Conservation (phyloP, 2,329 filamentous ascomycete species). For the Pseudonectria foliicola region DNA sequence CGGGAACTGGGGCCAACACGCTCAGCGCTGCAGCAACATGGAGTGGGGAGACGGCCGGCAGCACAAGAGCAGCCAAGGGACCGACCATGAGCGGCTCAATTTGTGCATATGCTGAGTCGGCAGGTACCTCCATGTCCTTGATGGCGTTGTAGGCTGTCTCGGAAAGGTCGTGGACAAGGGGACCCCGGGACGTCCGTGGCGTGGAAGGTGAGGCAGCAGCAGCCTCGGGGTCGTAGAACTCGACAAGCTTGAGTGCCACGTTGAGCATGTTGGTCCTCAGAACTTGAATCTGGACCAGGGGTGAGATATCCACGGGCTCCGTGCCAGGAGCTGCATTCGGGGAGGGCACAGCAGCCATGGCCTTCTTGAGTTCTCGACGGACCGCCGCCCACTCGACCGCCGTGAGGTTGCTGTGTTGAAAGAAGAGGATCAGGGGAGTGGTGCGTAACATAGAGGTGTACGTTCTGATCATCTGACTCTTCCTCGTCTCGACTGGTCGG, state of each 20-base stretch:
- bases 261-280: conserved; percentile 86
- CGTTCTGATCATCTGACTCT: conserved; percentile 77
- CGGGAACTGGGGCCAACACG: conserved; percentile 65
- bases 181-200: conserved; percentile 23
- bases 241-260: conserved; percentile 75
- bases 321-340: conserved; percentile 17
- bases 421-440: conserved; percentile 76
- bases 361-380: conserved; percentile 35
- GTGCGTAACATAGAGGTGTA: conserved; percentile 86
- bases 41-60: conserved; percentile 75
- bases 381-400: conserved; percentile 54
- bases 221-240: conserved; percentile 61
- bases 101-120: conserved; percentile 42
- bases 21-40: conserved; percentile 77
- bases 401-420: conserved; percentile 63
- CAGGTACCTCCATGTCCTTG: conserved; percentile 28
- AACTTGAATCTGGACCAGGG: conserved; percentile 68
- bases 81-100: conserved; percentile 74
- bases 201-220: conserved; percentile 27
- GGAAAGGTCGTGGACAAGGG: conserved; percentile 46
- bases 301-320: conserved; percentile 42
- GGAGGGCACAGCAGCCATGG: conserved; percentile 35
- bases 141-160: conserved; percentile 43
- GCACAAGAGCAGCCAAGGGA: conserved; percentile 69
- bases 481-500: conserved; percentile 77